A percentile compares a stretch with the other conserved stretches of the same genome.
phyloP scores from a whole-genome alignment of 306 rosid species.

The Trifolium dubium region DNA sequence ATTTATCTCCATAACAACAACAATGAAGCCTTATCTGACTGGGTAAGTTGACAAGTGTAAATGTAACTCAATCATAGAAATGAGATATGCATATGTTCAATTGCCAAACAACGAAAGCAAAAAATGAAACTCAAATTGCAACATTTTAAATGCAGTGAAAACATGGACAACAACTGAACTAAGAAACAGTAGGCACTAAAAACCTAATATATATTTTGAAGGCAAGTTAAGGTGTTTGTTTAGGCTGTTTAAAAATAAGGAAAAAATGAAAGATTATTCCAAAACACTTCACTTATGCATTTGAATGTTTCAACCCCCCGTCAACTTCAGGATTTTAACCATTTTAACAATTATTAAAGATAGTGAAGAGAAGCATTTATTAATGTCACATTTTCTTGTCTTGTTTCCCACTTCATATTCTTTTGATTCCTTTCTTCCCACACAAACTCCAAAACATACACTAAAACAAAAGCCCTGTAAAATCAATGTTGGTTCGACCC shows the following conservation, averaged over 20 bases:
- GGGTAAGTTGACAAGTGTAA: not conserved
- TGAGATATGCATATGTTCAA: slow-evolving; percentile 6
- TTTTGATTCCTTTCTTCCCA: slow-evolving; percentile 6
- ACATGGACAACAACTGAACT: slow-evolving; percentile 15
- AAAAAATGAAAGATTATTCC: too few relatives aligned
- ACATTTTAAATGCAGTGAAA: not conserved
- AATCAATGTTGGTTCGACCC: not conserved
- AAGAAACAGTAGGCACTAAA: not conserved
- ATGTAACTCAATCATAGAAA: not conserved
- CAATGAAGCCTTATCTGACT: not conserved
- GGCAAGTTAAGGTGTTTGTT: not conserved
- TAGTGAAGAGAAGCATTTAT: not conserved
- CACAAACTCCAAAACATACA: not conserved
- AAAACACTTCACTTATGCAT: too few relatives aligned
- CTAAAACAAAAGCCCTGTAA: slow-evolving; percentile 9
- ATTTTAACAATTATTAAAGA: not conserved
- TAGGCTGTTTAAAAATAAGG: not conserved
- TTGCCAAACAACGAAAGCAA: not conserved
- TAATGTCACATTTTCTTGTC: too few relatives aligned
- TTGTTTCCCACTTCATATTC: not conserved
- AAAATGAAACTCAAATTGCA: slow-evolving; percentile 12
- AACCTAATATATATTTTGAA: not conserved
- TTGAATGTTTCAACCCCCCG: too few relatives aligned
- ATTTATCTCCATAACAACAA: slow-evolving; percentile 12
- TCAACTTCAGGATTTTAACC: not conserved